Evolutionary conservation across 2,329 filamentous ascomycete species (phyloP).

Genomic region (Albophoma yamanashiensis): DNA sequence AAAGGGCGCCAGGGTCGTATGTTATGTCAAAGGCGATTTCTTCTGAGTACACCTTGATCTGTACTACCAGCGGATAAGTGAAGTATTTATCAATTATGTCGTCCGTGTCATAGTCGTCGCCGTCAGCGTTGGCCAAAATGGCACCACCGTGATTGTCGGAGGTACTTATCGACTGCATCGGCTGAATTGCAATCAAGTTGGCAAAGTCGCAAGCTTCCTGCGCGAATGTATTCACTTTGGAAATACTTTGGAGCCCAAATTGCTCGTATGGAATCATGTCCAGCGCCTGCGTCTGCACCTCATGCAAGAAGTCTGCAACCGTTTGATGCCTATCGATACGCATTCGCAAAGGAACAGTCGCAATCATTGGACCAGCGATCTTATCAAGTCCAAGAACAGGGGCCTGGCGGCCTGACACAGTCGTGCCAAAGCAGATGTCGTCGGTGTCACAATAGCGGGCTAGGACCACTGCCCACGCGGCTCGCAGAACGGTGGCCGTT

Average conservation of each 20-base stretch:
- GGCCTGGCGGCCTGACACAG: constrained; percentile 12
- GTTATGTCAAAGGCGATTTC: not conserved
- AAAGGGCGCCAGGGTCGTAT: not conserved
- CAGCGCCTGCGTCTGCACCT: constrained; percentile 6
- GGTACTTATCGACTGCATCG: not conserved
- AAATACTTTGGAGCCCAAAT: not conserved
- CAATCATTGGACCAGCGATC: constrained; percentile 11
- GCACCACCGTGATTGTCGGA: not conserved
- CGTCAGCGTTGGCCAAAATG: not conserved
- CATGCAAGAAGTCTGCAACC: constrained; percentile 7
- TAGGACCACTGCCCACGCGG: constrained; percentile 15
- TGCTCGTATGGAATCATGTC: constrained; percentile 5
- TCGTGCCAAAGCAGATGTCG: constrained; percentile 13
- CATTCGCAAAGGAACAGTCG: constrained; percentile 9
- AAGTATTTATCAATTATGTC: constrained; percentile 8
- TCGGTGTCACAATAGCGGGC: constrained; percentile 6
- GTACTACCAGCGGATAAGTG: constrained; percentile 13
- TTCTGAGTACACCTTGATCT: constrained; percentile 27
- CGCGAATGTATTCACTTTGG: not conserved
- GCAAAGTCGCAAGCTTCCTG: not conserved
- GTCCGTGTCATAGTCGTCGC: not conserved
- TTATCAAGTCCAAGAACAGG: constrained; percentile 10
- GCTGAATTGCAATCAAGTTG: not conserved
- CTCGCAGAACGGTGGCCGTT: constrained; percentile 8
- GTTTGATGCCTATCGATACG: constrained; percentile 1